phyloP scores from a whole-genome alignment of 306 rosid species.

The Medicago lupulina region DNA sequence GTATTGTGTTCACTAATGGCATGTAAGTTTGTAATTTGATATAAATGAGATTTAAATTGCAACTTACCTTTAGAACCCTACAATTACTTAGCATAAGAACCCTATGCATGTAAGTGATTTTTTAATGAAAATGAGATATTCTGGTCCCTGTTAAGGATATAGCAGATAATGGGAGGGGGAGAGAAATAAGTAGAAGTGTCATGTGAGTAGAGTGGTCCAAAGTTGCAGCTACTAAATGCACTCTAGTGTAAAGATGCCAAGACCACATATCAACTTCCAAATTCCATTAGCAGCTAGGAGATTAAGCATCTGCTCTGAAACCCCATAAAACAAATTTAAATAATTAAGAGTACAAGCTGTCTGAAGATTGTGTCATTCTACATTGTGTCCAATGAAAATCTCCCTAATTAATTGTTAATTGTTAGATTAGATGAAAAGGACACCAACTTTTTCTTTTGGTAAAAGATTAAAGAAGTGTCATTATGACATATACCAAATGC shows the following conservation, averaged over 20 bases:
- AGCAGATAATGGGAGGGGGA: conserved; percentile 30
- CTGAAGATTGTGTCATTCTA: conserved; percentile 35
- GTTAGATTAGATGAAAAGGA: conserved; percentile 47
- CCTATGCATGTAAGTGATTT: conserved; percentile 16
- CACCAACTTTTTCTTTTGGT: conserved; percentile 44
- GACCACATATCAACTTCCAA: conserved; percentile 26
- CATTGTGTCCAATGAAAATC: conserved; percentile 38
- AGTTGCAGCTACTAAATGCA: conserved; percentile 35
- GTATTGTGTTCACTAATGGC: too few species aligned
- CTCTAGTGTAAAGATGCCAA: conserved; percentile 40
- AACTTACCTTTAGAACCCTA: conserved; percentile 25
- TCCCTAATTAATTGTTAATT: conserved; percentile 31
- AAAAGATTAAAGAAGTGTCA: conserved; percentile 28
- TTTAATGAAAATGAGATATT: conserved; percentile 25
- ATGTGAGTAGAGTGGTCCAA: conserved; percentile 59
- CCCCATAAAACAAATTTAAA: conserved; percentile 41
- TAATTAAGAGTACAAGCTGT: conserved; percentile 17
- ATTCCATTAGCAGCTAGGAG: conserved; percentile 33
- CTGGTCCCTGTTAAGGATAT: conserved; percentile 42
- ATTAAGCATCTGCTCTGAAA: conserved; percentile 36
- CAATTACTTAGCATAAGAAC: background rate
- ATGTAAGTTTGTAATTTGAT: too few species aligned
- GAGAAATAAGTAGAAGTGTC: conserved; percentile 36
- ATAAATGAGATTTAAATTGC: too few species aligned
- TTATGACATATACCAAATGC: conserved; percentile 36